phyloP scores from a whole-genome alignment of 1,284 basidiomycete species.

The Exobasidium rhododendri region DNA sequence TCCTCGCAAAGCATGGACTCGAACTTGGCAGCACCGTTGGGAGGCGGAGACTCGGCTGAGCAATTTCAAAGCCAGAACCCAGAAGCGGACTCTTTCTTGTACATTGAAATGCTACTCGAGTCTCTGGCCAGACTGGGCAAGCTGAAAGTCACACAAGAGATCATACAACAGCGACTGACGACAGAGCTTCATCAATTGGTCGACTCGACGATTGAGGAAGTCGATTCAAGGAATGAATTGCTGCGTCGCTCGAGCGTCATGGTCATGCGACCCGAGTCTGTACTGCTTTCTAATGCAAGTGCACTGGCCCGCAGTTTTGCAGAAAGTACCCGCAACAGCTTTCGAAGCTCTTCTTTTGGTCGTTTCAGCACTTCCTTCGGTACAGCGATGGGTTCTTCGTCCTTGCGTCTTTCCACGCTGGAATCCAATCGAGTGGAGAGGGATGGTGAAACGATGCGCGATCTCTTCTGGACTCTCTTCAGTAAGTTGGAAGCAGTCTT shows the following conservation, averaged over 20 bases:
- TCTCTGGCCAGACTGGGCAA: constrained; percentile 85
- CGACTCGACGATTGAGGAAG: constrained; percentile 83
- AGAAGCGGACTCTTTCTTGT: constrained; percentile 86
- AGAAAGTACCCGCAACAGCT: constrained; percentile 14
- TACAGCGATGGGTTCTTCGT: neutral
- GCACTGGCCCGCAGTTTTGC: constrained; percentile 60
- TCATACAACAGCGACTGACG: constrained; percentile 75
- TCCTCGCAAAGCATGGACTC: constrained; percentile 14
- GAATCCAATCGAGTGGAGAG: constrained; percentile 42
- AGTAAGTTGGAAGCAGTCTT: constrained; percentile 94
- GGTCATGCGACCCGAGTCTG: constrained; percentile 63
- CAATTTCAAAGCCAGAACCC: constrained; percentile 62
- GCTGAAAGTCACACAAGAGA: constrained; percentile 79
- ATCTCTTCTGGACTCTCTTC: constrained; percentile 96
- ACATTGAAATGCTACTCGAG: constrained; percentile 90
- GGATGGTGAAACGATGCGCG: constrained; percentile 59
- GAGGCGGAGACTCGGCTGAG: constrained; percentile 17
- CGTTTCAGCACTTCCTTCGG: neutral
- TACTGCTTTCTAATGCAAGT: constrained; percentile 44
- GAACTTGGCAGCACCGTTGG: neutral
- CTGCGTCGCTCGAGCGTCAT: constrained; percentile 66
- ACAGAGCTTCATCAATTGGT: constrained; percentile 81
- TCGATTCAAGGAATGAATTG: constrained; percentile 62
- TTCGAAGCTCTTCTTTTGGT: constrained; percentile 20
- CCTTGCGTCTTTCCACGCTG: constrained; percentile 31